These are phyloP conservation scores for Chimonanthus praecox DNA, from an alignment of 164 flowering plant genomes.

Conservation along the genomic window DNA sequence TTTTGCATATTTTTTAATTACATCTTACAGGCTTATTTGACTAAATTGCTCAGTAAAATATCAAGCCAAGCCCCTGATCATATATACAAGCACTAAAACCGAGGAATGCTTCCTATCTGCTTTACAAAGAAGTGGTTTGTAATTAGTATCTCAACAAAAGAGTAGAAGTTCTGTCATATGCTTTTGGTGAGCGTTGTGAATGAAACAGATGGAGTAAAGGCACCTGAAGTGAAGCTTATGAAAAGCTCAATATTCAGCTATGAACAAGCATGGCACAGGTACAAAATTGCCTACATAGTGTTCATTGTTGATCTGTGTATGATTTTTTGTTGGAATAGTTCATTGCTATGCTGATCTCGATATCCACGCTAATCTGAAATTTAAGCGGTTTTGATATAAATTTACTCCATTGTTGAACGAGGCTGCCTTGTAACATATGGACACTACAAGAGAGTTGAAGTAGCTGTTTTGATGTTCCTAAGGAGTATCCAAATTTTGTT, in stretches of 20 bases:
- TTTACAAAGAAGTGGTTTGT: constrained; percentile 70
- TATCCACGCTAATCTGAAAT: background rate
- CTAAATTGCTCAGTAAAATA: constrained; percentile 59
- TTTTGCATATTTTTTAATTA: background rate
- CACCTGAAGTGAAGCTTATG: constrained; percentile 66
- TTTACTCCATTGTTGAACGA: background rate
- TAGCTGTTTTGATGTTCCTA: background rate
- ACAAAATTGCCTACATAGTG: background rate
- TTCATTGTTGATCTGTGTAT: constrained; percentile 1
- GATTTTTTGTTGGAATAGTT: background rate
- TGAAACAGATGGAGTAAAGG: constrained; percentile 59
- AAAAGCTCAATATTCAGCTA: constrained; percentile 95
- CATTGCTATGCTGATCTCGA: background rate
- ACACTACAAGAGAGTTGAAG: background rate
- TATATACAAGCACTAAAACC: constrained; percentile 88
- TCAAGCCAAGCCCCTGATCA: constrained; percentile 77
- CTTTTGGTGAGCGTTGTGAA: constrained; percentile 15
- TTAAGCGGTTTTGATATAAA: background rate
- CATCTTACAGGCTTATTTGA: background rate
- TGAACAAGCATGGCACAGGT: constrained; percentile 99
- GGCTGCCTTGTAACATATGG: background rate
- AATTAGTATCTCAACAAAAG: constrained; percentile 3
- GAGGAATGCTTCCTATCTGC: constrained; percentile 83
- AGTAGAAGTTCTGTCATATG: background rate
- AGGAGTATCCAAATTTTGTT: background rate